Evolutionary conservation across 805 yeast genomes (phyloP).

Genomic region (Metschnikowia amazonensis): DNA sequence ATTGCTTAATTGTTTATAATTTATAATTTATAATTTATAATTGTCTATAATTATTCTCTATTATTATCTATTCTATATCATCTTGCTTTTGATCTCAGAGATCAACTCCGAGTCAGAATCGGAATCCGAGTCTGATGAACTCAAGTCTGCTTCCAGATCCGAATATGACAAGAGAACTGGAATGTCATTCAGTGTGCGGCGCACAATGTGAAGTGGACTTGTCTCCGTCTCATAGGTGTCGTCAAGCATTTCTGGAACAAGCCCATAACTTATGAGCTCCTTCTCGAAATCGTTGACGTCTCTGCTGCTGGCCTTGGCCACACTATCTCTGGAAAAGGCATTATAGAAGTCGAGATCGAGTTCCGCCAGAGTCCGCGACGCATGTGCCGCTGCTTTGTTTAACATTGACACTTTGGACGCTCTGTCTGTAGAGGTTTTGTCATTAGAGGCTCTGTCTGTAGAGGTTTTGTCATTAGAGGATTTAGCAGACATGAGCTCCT

Average conservation of each 20-base stretch:
- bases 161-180: conserved; percentile 4
- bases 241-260: not conserved
- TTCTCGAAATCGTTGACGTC: conserved; percentile 7
- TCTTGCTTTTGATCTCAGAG: conserved; percentile 6
- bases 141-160: not conserved
- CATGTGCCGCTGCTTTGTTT: not conserved
- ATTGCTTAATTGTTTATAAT: too few species aligned
- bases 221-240: not conserved
- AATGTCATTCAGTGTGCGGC: conserved; percentile 2
- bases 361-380: not conserved
- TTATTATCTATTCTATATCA: too few species aligned
- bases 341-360: not conserved
- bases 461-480: too few species aligned
- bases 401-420: too few species aligned
- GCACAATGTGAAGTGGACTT: conserved; percentile 10
- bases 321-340: conserved; percentile 3
- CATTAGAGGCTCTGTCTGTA: too few species aligned
- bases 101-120: conserved; percentile 23
- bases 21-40: too few species aligned
- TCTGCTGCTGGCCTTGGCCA: not conserved
- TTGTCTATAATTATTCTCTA: too few species aligned
- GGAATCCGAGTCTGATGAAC: conserved; percentile 9
- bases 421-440: too few species aligned
- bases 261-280: conserved; percentile 13
- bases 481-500: too few species aligned